Evolutionary conservation across 345 rosid species (phyloP), one percentile per base, ranked within the genome.

Genomic region (Sisymbrium irio): DNA sequence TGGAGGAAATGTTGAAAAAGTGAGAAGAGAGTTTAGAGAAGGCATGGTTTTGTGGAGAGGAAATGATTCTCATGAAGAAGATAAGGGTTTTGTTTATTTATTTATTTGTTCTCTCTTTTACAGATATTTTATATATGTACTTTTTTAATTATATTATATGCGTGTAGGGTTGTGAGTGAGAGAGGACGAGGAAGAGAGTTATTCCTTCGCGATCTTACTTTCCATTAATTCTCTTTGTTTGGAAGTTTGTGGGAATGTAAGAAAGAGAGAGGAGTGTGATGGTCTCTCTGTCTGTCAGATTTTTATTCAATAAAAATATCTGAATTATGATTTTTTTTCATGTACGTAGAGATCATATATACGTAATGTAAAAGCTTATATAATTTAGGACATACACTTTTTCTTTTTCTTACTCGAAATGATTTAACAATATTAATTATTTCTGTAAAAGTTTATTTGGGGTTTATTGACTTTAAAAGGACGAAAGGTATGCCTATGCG

Each of bases 201-300:
- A 78, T 65, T 65, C 70, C 78, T 76, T 41, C 74, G 86, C 78
- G 82, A 84, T 85, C 96, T 80, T 83, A 90, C 91, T 90, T 92
- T 92, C 95, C 85, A 85, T 84, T 82, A 87, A 88, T 88, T 88
- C 94, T 82, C 89, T 83, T 85, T 75, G 90, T 90, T 93, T 87
- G 96, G 97, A 87, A 89, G 90, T 78, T 89, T 85, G 91, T 85
- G 88, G 74, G 65, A 83, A 78, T 82, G 85, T 79, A 82, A 82
- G 88, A 62, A 60, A 72, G 75, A 76, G 74, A 77, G 69, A 60
- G 39, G 51, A 28, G 70, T 62, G 79, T 76, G 51, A 69, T 76
- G 70, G 72, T 69, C 75, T 76, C 49, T 62, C 70, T 76, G 64
- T 62, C 70, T 69, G 73, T 74, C 78, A 74, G 78, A 76, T 61